Conservation (phyloP, 1,284 basidiomycete genomes). For the Melampsora occidentalis region DNA sequence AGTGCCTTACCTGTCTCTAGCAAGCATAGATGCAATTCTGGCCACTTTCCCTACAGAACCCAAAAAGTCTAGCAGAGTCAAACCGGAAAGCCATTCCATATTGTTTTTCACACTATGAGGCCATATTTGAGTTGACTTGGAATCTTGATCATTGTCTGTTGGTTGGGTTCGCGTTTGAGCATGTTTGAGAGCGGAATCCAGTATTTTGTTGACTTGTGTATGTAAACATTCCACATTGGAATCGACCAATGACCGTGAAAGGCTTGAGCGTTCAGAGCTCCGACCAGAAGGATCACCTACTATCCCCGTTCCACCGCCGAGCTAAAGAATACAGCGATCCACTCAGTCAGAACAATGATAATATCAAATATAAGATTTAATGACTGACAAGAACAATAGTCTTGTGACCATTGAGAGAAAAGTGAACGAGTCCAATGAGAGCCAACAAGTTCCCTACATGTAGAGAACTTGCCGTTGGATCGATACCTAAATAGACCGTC, state of each 20-base stretch:
- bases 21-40: slow-evolving; percentile 83
- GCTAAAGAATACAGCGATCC: slow-evolving; percentile 58
- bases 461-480: slow-evolving; percentile 82
- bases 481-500: slow-evolving; percentile 81
- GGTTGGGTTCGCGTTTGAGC: slow-evolving; percentile 56
- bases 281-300: slow-evolving; percentile 95
- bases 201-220: slow-evolving; percentile 68
- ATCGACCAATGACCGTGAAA: slow-evolving; percentile 63
- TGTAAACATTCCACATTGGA: slow-evolving; percentile 69
- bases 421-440: slow-evolving; percentile 79
- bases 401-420: slow-evolving; percentile 75
- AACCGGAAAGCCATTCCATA: slow-evolving; percentile 71
- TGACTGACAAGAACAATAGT: slow-evolving; percentile 62
- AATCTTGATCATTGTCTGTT: slow-evolving; percentile 51
- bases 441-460: slow-evolving; percentile 94
- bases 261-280: slow-evolving; percentile 72
- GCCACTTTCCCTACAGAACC: slow-evolving; percentile 75
- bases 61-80: slow-evolving; percentile 80
- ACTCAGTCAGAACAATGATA: neutral
- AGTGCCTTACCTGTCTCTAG: slow-evolving; percentile 73
- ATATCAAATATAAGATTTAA: neutral
- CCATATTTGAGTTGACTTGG: slow-evolving; percentile 28
- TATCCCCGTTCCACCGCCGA: slow-evolving; percentile 93
- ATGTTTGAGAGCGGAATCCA: slow-evolving; percentile 65
- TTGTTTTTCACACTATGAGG: slow-evolving; percentile 70